Base-by-base conservation (phyloP, 2,329 filamentous ascomycete genomes). In the Periconia sp. region DNA sequence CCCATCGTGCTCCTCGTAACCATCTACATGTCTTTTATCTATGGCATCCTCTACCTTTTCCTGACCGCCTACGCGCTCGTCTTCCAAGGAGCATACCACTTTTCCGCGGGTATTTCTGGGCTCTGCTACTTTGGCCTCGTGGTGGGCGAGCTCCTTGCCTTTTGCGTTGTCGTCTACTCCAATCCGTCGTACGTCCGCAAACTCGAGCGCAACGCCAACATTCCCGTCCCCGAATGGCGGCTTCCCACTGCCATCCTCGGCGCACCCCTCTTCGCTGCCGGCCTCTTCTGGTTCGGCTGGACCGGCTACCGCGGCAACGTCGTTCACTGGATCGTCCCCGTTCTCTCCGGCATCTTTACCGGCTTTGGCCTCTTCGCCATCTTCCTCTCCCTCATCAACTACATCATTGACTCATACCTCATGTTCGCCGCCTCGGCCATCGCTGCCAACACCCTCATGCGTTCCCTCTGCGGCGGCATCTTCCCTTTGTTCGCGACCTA, bases 81-180 rank as follows among this genome's bases (percentile, higher is more conserved):
- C 45, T 96, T 94, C 75, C 79, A 87, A 56, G 70, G 74, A 1
- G 80, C 92, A 5, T 88, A 96, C 71, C 81, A 83, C 60, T 88
- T 93, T 77, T 84, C 76, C 33, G 65, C 81, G 1, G 92, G 92
- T 52, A 74, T 90, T 17, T 82, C 86, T 3, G 92, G 91, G 1
- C 80, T 96, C 6, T 86, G 91, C 6, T 96, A 92, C 72, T 90
- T 96, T 63, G 92, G 91, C 50, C 90, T 96, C 87, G 84, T 94
- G 48, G 64, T 80, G 9, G 91, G 91, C 45, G 83, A 91, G 68
- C 56, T 93, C 15, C 74, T 90, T 50, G 89, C 88, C 0, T 89
- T 88, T 46, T 55, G 79, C 9, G 79, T 81, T 45, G 86, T 93
- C 57, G 77, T 89, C 48, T 63, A 83, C 40, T 81, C 82, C 64